These are phyloP conservation scores for Nicotiana otophora DNA, from an alignment of 257 asterid genomes.

Conservation along the genomic window DNA sequence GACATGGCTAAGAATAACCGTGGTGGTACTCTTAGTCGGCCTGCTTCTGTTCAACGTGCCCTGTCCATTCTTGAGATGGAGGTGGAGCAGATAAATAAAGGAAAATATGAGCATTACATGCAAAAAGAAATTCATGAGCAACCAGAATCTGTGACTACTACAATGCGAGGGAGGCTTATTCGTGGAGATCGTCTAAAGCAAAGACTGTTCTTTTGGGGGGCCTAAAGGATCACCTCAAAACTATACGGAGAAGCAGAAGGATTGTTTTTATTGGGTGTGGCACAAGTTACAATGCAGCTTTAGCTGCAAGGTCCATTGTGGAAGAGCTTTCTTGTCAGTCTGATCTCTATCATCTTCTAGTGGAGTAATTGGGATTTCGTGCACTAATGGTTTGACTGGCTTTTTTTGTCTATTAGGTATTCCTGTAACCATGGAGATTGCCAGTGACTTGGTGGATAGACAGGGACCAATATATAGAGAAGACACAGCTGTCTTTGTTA, in stretches of 20 bases:
- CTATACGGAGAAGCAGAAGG: constrained; percentile 91
- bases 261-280: constrained; percentile 96
- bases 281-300: constrained; percentile 94
- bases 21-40: constrained; percentile 52
- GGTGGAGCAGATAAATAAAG: constrained; percentile 95
- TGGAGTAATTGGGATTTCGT: too few species aligned
- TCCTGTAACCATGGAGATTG: constrained; percentile 95
- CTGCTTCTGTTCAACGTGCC: constrained; percentile 91
- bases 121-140: constrained; percentile 99
- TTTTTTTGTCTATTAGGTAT: constrained; percentile 44
- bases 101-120: constrained; percentile 92
- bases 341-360: background rate
- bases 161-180: constrained; percentile 95
- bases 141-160: constrained; percentile 84
- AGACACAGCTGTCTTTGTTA: constrained; percentile 89
- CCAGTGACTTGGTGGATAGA: constrained; percentile 94
- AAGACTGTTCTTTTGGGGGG: constrained; percentile 96
- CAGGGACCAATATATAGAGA: constrained; percentile 97
- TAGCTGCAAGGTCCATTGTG: constrained; percentile 85
- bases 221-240: constrained; percentile 85
- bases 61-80: constrained; percentile 91
- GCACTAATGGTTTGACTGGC: background rate
- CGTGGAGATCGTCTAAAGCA: constrained; percentile 85
- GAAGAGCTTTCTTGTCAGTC: constrained; percentile 93
- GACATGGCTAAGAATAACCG: constrained; percentile 49